Percentiles rank a stretch among this genome's conserved stretches.
phyloP scores from a whole-genome alignment of 1,284 basidiomycete species.

The Pseudomicrostroma phylloplanum region DNA sequence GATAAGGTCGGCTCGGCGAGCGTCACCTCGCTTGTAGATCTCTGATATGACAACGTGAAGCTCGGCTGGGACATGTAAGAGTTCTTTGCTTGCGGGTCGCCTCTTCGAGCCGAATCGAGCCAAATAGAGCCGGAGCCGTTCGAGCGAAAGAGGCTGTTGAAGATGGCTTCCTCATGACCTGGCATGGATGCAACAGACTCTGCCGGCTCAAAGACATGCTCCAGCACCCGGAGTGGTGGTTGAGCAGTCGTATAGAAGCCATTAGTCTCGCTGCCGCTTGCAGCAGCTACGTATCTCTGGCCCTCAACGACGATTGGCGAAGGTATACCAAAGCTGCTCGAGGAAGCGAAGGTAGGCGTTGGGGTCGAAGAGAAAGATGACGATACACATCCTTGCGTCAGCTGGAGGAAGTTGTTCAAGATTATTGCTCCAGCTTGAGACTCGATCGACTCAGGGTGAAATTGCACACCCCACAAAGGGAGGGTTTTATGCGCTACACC shows the following conservation, averaged over 20 bases:
- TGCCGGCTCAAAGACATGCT: background rate
- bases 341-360: background rate
- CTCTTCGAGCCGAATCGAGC: slow-evolving; percentile 23
- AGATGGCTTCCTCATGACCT: slow-evolving; percentile 3
- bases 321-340: background rate
- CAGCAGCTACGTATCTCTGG: background rate
- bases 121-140: slow-evolving; percentile 14
- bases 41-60: slow-evolving; percentile 35
- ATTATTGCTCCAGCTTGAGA: slow-evolving; percentile 27
- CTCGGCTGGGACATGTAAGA: slow-evolving; percentile 43
- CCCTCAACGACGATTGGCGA: background rate
- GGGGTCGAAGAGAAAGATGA: too few relatives aligned
- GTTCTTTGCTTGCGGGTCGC: slow-evolving; percentile 22
- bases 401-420: slow-evolving; percentile 37
- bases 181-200: background rate
- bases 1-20: too few relatives aligned
- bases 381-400: slow-evolving; percentile 13
- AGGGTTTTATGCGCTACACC: slow-evolving; percentile 35
- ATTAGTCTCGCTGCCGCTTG: background rate
- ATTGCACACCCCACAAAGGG: slow-evolving; percentile 87
- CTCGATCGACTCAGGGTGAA: slow-evolving; percentile 66
- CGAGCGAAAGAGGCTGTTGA: slow-evolving; percentile 1
- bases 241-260: background rate
- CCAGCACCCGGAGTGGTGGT: background rate
- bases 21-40: background rate